A percentile compares a stretch with the other conserved stretches of the same genome.
Evolutionary conservation across 164 flowering plant species (phyloP).

Genomic region (Piper betle): DNA sequence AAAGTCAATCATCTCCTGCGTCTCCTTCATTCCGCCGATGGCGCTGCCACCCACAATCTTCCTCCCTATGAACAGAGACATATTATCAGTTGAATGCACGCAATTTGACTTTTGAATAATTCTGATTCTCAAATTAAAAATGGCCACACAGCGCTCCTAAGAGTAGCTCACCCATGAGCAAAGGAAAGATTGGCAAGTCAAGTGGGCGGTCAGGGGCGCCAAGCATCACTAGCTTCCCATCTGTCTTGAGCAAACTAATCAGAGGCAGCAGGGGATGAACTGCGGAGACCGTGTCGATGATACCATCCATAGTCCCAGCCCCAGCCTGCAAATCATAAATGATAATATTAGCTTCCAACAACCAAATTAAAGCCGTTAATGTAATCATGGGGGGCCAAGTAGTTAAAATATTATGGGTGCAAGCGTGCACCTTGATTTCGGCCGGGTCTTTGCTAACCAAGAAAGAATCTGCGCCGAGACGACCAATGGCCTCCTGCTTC

Average conservation of each 20-base stretch:
- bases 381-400: no score
- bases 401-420: no score
- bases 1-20: no score
- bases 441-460: no score
- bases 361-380: not conserved
- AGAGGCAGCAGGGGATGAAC: no score
- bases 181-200: constrained; percentile 26
- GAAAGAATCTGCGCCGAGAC: no score
- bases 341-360: not conserved
- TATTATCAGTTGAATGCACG: no score
- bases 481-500: no score
- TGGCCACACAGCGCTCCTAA: not conserved
- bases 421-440: no score
- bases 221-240: constrained; percentile 45
- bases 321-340: constrained; percentile 21
- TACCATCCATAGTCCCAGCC: constrained; percentile 26
- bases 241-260: constrained; percentile 25
- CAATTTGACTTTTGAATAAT: no score
- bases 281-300: no score
- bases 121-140: not conserved
- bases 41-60: constrained; percentile 23
- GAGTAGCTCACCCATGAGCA: constrained; percentile 28
- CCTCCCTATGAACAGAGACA: constrained; percentile 20
- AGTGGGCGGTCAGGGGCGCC: constrained; percentile 42
- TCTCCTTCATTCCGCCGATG: constrained; percentile 30